Conservation (phyloP, 176 grass and related monocot species). For the Neostapfia colusana region DNA sequence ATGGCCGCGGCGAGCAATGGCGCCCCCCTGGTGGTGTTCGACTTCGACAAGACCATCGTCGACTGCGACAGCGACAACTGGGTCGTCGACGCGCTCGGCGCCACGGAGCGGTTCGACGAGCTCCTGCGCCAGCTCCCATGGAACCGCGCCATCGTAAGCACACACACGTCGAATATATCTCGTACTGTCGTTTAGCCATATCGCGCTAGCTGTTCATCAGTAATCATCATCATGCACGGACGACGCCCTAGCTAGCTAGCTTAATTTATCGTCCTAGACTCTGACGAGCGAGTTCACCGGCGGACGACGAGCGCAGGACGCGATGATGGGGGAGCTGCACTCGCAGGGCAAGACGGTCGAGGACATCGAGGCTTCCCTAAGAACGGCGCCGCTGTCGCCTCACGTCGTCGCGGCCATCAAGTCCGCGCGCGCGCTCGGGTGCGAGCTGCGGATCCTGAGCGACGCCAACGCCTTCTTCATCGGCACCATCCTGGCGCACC, state of each 20-base stretch:
- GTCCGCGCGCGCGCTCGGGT: slow-evolving; percentile 58
- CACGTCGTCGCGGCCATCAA: slow-evolving; percentile 53
- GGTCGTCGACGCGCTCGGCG: slow-evolving; percentile 74
- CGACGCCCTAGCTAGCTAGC: too few species aligned
- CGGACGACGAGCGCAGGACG: slow-evolving; percentile 39
- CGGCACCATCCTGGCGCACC: slow-evolving; percentile 63
- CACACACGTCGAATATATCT: too few species aligned
- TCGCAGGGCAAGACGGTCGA: slow-evolving; percentile 49
- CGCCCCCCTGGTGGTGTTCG: slow-evolving; percentile 58
- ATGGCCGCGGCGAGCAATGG: slow-evolving; percentile 52
- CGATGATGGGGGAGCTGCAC: slow-evolving; percentile 78
- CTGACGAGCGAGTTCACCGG: neutral
- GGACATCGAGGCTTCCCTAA: slow-evolving; percentile 44
- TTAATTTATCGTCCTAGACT: neutral
- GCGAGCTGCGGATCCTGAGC: slow-evolving; percentile 75
- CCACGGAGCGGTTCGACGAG: slow-evolving; percentile 52
- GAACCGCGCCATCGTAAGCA: slow-evolving; percentile 74
- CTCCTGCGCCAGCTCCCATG: slow-evolving; percentile 66
- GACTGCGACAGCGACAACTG: slow-evolving; percentile 92
- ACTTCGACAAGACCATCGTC: slow-evolving; percentile 97
- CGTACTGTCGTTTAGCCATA: too few species aligned
- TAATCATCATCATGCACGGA: too few species aligned
- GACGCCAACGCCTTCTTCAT: slow-evolving; percentile 92
- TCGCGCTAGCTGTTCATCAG: too few species aligned
- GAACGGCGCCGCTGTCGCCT: slow-evolving; percentile 52